Percentiles rank a stretch among this genome's conserved stretches.
Conservation (phyloP, 2,329 filamentous ascomycete genomes). For the Venturia effusa region DNA sequence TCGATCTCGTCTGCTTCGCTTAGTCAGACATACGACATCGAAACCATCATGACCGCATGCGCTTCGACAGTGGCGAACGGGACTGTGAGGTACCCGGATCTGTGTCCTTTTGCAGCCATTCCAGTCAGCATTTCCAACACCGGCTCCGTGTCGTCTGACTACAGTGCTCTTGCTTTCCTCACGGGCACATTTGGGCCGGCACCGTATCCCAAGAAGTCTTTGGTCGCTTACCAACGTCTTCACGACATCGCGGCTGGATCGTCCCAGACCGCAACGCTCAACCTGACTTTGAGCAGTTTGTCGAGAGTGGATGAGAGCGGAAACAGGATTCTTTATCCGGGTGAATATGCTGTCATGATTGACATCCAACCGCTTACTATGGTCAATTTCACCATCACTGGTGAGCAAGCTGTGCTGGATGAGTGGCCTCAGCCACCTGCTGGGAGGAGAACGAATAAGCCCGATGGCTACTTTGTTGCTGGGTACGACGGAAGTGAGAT, state of each 20-base stretch:
- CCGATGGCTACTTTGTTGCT: constrained; percentile 11
- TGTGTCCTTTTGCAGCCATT: constrained; percentile 33
- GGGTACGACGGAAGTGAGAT: not conserved
- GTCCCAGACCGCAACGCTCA: constrained; percentile 24
- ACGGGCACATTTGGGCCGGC: constrained; percentile 36
- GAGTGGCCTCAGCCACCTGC: constrained; percentile 21
- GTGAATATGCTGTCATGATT: constrained; percentile 37
- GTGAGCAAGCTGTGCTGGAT: constrained; percentile 17
- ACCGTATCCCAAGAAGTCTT: constrained; percentile 42
- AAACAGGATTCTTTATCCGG: constrained; percentile 43
- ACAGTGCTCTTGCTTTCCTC: constrained; percentile 41
- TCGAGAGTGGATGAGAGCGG: constrained; percentile 40
- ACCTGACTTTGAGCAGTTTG: constrained; percentile 38
- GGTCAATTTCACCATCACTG: constrained; percentile 19
- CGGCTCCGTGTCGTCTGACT: constrained; percentile 38
- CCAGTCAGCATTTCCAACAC: constrained; percentile 38
- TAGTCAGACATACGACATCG: not conserved
- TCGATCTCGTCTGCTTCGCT: not conserved
- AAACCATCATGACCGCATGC: constrained; percentile 25
- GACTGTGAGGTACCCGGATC: constrained; percentile 28
- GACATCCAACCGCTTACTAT: constrained; percentile 27
- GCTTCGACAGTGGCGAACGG: constrained; percentile 16
- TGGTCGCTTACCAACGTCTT: constrained; percentile 41
- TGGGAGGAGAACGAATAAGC: constrained; percentile 15
- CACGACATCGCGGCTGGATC: constrained; percentile 26